Conservation (phyloP, 495 filamentous ascomycete genomes). For the Aspergillus mulundensis region DNA sequence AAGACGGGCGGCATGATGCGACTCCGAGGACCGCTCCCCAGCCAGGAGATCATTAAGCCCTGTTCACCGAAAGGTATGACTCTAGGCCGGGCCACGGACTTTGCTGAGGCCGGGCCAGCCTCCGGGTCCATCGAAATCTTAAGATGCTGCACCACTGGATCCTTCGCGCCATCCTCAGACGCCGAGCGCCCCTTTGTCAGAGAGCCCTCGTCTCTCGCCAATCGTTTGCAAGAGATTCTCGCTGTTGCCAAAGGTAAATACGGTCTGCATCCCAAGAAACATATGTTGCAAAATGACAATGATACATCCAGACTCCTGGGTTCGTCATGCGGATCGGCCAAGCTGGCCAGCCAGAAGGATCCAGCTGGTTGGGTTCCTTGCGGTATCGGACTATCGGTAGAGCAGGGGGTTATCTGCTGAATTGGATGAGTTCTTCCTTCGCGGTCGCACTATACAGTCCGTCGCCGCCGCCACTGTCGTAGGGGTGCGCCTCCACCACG, state of each 20-base stretch:
- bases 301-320: constrained; percentile 60
- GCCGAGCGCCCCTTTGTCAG: constrained; percentile 31
- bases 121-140: too few relatives aligned
- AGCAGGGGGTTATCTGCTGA: constrained; percentile 55
- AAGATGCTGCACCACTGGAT: too few relatives aligned
- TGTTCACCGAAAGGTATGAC: too few relatives aligned
- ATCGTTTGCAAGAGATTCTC: too few relatives aligned
- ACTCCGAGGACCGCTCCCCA: too few relatives aligned
- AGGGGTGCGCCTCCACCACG: constrained; percentile 55
- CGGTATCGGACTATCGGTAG: constrained; percentile 47
- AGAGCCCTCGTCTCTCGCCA: too few relatives aligned
- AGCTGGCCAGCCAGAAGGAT: constrained; percentile 52
- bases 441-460: constrained; percentile 50
- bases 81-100: too few relatives aligned
- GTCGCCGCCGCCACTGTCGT: constrained; percentile 54
- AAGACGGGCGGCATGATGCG: too few relatives aligned
- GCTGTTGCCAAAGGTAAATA: constrained; percentile 49
- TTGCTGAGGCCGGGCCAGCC: too few relatives aligned
- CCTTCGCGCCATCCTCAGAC: constrained; percentile 37
- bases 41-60: too few relatives aligned
- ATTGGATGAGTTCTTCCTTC: constrained; percentile 49
- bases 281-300: constrained; percentile 60
- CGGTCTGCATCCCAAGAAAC: constrained; percentile 52
- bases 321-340: constrained; percentile 51
- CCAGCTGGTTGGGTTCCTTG: constrained; percentile 27